These are phyloP conservation scores for Ehretia macrophylla DNA, from an alignment of 257 asterid genomes.

Conservation along the genomic window DNA sequence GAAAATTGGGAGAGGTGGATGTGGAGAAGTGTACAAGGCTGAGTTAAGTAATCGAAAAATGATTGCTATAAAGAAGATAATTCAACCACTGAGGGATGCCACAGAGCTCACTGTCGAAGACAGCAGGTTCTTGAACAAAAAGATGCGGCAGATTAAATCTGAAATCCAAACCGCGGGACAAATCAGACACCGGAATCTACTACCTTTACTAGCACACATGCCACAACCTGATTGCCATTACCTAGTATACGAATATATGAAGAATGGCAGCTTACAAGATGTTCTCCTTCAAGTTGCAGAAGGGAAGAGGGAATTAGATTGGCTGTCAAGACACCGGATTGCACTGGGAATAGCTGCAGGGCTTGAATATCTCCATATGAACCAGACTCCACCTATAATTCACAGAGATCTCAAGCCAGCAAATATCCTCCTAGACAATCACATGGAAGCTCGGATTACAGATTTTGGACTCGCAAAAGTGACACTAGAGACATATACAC, in stretches of 20 bases:
- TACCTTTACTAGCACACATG: conserved; percentile 64
- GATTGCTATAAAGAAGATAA: conserved; percentile 71
- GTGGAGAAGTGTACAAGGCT: conserved; percentile 79
- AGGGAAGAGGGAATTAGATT: conserved; percentile 46
- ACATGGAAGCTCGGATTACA: conserved; percentile 80
- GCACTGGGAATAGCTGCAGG: conserved; percentile 72
- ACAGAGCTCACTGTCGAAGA: conserved; percentile 46
- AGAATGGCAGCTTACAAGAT: conserved; percentile 79
- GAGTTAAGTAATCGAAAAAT: conserved; percentile 53
- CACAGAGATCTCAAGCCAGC: conserved; percentile 89
- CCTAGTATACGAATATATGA: conserved; percentile 79
- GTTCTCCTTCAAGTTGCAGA: conserved; percentile 26
- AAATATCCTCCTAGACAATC: conserved; percentile 69
- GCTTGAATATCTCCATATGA: conserved; percentile 70
- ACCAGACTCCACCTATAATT: conserved; percentile 56
- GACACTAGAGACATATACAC: conserved; percentile 56
- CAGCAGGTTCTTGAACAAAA: conserved; percentile 57
- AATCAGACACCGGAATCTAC: conserved; percentile 69
- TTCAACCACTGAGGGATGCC: conserved; percentile 47
- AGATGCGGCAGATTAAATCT: conserved; percentile 70
- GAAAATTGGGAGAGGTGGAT: conserved; percentile 75
- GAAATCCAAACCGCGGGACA: conserved; percentile 80
- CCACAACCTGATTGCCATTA: conserved; percentile 74
- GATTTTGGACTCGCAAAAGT: conserved; percentile 88
- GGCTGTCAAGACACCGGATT: conserved; percentile 57